phyloP scores from a whole-genome alignment of 441 rosid species.

The Pelargonium citronellum region DNA sequence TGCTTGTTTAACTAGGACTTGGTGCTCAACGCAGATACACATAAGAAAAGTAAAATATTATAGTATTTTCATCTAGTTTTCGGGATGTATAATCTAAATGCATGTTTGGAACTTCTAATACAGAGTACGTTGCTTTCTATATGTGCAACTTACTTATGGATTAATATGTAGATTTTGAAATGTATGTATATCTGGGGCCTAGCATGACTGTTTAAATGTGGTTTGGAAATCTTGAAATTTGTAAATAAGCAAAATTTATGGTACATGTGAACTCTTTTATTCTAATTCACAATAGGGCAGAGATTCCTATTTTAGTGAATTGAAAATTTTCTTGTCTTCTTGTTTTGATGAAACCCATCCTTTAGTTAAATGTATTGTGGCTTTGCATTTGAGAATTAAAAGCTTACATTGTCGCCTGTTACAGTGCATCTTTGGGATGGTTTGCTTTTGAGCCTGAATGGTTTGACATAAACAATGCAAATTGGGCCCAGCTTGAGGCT shows the following conservation, averaged over 20 bases:
- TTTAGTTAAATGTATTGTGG: slow-evolving; percentile 4
- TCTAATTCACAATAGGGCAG: slow-evolving; percentile 13
- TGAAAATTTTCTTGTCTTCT: slow-evolving; percentile 2
- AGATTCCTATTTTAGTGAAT: slow-evolving; percentile 10
- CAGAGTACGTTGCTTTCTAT: background rate
- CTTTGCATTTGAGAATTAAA: slow-evolving; percentile 18
- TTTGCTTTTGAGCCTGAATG: slow-evolving; percentile 95
- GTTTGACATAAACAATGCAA: slow-evolving; percentile 56
- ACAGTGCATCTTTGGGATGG: slow-evolving; percentile 94
- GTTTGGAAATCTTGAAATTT: slow-evolving; percentile 5
- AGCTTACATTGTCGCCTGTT: slow-evolving; percentile 29
- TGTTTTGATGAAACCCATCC: background rate
- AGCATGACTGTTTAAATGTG: slow-evolving; percentile 10
- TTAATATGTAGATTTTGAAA: background rate
- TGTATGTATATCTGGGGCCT: background rate
- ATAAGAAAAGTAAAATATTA: background rate
- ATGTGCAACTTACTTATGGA: background rate
- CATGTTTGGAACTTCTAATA: background rate
- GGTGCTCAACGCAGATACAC: background rate
- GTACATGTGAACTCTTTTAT: slow-evolving; percentile 9
- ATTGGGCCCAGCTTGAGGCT: slow-evolving; percentile 79
- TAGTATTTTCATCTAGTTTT: background rate
- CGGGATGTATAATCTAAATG: slow-evolving; percentile 8
- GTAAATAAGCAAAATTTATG: background rate
- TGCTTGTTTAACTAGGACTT: background rate